Percentiles rank a stretch among this genome's conserved stretches.
Evolutionary conservation across 768 basidiomycete species (phyloP).

Genomic region (Suillus luteus): DNA sequence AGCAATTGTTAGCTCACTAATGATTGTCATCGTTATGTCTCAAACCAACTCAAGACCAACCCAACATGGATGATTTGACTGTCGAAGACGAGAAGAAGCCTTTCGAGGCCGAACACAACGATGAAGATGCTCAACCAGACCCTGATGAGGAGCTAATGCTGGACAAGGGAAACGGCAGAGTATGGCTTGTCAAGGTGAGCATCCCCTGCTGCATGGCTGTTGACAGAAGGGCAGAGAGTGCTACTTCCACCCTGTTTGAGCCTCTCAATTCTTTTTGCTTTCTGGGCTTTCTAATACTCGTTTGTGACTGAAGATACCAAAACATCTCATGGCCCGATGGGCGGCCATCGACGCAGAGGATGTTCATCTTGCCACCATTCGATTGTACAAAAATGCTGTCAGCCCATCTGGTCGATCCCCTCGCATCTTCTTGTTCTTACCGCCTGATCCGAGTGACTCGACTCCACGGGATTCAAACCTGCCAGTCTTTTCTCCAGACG

Average conservation of each 20-base stretch:
- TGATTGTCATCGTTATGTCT: background rate
- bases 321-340: slow-evolving; percentile 87
- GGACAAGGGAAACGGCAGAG: slow-evolving; percentile 69
- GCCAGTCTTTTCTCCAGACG: slow-evolving; percentile 31
- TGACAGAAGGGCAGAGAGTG: background rate
- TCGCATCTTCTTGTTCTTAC: slow-evolving; percentile 67
- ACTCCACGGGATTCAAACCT: slow-evolving; percentile 25
- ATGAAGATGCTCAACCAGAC: slow-evolving; percentile 71
- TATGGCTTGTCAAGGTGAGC: slow-evolving; percentile 85
- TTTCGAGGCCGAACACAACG: slow-evolving; percentile 57
- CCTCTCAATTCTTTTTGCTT: background rate
- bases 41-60: background rate
- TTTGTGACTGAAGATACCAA: slow-evolving; percentile 63
- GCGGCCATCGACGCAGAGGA: slow-evolving; percentile 71
- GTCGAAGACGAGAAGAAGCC: slow-evolving; percentile 72
- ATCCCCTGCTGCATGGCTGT: background rate
- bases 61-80: slow-evolving; percentile 34
- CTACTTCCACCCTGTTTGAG: background rate
- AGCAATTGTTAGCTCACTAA: background rate
- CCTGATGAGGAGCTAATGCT: slow-evolving; percentile 84
- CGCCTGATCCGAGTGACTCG: slow-evolving; percentile 54
- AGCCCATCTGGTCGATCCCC: slow-evolving; percentile 49
- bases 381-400: slow-evolving; percentile 64
- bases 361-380: slow-evolving; percentile 80
- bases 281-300: slow-evolving; percentile 14